Evolutionary conservation across 2,329 filamentous ascomycete genomes (phyloP).

Genomic region (Grosmannia penicillata): DNA sequence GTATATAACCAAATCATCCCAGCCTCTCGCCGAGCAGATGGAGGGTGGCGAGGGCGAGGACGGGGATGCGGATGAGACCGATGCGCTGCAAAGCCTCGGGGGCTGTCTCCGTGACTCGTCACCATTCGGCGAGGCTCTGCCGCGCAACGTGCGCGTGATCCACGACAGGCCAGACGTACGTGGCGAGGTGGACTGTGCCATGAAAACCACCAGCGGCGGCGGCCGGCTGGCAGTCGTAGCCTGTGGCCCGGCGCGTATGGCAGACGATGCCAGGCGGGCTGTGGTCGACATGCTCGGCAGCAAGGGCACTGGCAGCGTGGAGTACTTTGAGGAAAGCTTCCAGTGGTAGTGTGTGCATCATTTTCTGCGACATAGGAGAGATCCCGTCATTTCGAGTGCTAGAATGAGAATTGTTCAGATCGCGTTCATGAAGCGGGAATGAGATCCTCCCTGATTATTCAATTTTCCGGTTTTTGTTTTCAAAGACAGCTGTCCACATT

Average conservation of each 20-base stretch:
- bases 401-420: no score
- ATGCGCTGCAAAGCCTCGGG: no score
- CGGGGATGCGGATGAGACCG: no score
- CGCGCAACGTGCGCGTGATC: conserved; percentile 11
- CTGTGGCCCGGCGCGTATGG: conserved; percentile 9
- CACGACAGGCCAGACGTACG: conserved; percentile 9
- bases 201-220: conserved; percentile 10
- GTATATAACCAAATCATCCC: conserved; percentile 4
- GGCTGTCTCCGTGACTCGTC: no score
- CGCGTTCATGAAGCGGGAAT: no score
- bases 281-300: conserved; percentile 5
- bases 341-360: conserved; percentile 7
- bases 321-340: conserved; percentile 12
- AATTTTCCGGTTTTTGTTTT: no score
- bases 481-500: no score
- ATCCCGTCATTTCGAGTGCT: no score
- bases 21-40: neutral
- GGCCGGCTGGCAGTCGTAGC: conserved; percentile 10
- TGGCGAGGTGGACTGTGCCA: conserved; percentile 15
- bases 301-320: conserved; percentile 1
- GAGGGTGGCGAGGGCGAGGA: neutral
- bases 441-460: no score
- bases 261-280: conserved; percentile 7
- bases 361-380: neutral
- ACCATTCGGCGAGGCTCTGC: neutral